Percentiles rank a stretch among this genome's conserved stretches.
phyloP scores from a whole-genome alignment of 2,329 filamentous ascomycete genomes.

The Chaetomiaceae sp. region DNA sequence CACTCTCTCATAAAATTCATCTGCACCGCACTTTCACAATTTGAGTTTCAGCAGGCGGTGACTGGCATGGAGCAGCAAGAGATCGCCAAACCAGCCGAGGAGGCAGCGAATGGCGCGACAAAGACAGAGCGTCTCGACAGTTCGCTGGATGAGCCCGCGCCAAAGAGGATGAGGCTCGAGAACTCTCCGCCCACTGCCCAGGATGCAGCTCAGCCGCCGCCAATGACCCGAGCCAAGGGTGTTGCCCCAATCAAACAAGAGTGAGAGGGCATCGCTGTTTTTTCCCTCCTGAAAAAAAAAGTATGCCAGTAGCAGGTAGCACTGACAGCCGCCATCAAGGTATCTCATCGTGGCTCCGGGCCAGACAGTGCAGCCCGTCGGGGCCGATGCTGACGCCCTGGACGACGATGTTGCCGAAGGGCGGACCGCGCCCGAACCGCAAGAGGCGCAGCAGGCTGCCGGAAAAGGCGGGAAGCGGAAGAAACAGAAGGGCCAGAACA shows the following conservation, averaged over 20 bases:
- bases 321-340: constrained; percentile 25
- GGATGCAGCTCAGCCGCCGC: constrained; percentile 14
- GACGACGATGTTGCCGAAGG: constrained; percentile 47
- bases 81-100: constrained; percentile 14
- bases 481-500: constrained; percentile 70
- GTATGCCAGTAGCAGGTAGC: background rate
- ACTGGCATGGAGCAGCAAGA: too few species aligned
- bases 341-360: constrained; percentile 36
- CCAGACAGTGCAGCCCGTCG: constrained; percentile 19
- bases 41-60: too few species aligned
- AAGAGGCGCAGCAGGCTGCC: constrained; percentile 24
- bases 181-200: constrained; percentile 16
- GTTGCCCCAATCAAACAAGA: constrained; percentile 68
- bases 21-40: too few species aligned
- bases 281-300: too few species aligned
- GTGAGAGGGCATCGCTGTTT: constrained; percentile 24
- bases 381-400: constrained; percentile 23
- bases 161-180: constrained; percentile 56
- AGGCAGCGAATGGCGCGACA: constrained; percentile 14
- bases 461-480: constrained; percentile 32
- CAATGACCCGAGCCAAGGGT: constrained; percentile 41
- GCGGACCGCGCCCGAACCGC: constrained; percentile 25
- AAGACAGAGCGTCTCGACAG: constrained; percentile 23
- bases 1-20: too few species aligned
- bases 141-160: constrained; percentile 25